A percentile compares a stretch with the other conserved stretches of the same genome.
phyloP scores from a whole-genome alignment of 345 rosid species.

The Rhodamnia rubescens region DNA sequence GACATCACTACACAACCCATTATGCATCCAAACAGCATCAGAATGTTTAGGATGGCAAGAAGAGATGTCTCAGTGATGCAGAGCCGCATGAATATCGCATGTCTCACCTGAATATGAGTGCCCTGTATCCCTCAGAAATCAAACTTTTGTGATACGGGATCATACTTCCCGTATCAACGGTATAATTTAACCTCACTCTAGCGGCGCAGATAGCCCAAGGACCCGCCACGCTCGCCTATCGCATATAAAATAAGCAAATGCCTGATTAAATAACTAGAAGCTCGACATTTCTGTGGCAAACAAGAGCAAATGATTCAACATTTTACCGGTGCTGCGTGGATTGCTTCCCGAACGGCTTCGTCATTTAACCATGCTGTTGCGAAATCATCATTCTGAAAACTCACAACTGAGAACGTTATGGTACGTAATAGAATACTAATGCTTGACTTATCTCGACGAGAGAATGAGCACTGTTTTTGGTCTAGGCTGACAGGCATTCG shows the following conservation, averaged over 20 bases:
- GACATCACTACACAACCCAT: neutral
- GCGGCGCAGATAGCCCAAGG: slow-evolving; percentile 1
- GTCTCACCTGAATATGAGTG: slow-evolving; percentile 28
- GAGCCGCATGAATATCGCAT: neutral
- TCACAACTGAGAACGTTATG: neutral
- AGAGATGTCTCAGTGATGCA: neutral
- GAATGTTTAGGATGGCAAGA: neutral
- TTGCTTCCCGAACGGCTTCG: slow-evolving; percentile 29
- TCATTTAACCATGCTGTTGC: slow-evolving; percentile 40
- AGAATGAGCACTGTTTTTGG: neutral
- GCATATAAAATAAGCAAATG: neutral
- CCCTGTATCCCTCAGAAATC: slow-evolving; percentile 23
- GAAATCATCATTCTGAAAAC: slow-evolving; percentile 29
- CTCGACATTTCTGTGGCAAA: neutral
- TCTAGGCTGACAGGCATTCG: neutral
- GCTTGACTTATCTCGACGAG: neutral
- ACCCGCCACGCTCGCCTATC: slow-evolving; percentile 8
- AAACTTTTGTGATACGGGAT: slow-evolving; percentile 23
- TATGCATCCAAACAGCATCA: neutral
- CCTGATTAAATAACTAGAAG: neutral
- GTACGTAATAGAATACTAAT: neutral
- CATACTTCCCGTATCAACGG: slow-evolving; percentile 12
- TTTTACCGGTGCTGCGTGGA: slow-evolving; percentile 36
- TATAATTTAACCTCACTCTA: slow-evolving; percentile 1
- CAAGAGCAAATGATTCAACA: neutral